phyloP scores from a whole-genome alignment of 2,329 filamentous ascomycete species.

The Dactylellina leptospora region DNA sequence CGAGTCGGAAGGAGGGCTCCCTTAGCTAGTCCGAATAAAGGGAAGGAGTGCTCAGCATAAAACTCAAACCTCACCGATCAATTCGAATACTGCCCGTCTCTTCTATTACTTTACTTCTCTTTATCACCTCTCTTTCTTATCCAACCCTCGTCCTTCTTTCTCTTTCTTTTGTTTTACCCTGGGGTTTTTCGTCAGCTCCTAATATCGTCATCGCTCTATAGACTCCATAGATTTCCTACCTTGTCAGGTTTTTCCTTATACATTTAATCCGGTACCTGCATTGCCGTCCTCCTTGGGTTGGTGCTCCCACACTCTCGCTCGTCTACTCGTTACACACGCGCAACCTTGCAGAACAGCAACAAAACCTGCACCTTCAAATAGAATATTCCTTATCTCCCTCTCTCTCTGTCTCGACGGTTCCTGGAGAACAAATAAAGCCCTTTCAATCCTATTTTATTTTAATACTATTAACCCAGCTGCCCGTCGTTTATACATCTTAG shows the following conservation, averaged over 20 bases:
- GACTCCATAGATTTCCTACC: neutral
- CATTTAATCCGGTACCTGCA: slow-evolving; percentile 29
- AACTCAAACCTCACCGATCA: slow-evolving; percentile 15
- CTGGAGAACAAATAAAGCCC: slow-evolving; percentile 26
- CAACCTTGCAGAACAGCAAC: neutral
- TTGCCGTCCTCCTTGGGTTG: slow-evolving; percentile 26
- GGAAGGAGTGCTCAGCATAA: slow-evolving; percentile 16
- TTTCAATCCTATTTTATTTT: neutral
- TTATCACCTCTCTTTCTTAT: slow-evolving; percentile 26
- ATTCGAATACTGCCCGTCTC: neutral
- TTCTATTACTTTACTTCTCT: no score
- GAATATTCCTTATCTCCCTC: neutral
- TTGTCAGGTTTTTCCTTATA: neutral
- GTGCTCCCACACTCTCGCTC: slow-evolving; percentile 43
- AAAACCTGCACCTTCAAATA: neutral
- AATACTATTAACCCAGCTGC: neutral
- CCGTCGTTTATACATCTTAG: neutral
- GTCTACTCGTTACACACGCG: neutral
- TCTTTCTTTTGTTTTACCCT: slow-evolving; percentile 20
- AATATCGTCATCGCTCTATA: slow-evolving; percentile 3
- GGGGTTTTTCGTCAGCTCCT: slow-evolving; percentile 21
- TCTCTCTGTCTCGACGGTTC: slow-evolving; percentile 3
- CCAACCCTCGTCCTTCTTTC: slow-evolving; percentile 37
- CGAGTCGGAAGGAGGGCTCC: slow-evolving; percentile 7
- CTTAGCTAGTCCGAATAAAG: neutral